Evolutionary conservation across 176 grass and related monocot species (phyloP), one percentile per base, ranked within the genome.

Genomic region (Areca catechu): DNA sequence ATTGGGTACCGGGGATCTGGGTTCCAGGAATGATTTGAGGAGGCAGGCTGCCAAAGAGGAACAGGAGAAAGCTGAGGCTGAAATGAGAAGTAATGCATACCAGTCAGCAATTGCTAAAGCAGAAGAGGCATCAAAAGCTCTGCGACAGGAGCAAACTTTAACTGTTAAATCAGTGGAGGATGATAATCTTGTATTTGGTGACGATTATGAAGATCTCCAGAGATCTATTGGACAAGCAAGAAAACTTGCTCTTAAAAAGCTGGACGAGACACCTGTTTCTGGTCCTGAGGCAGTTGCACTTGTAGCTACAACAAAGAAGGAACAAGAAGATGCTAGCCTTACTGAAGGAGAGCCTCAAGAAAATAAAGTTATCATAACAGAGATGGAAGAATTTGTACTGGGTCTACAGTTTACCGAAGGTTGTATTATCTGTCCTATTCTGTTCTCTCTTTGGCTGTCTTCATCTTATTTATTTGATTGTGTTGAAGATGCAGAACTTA

Each of bases 151-250:
- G 56, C 85, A 91, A 68, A 72, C 49, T 54, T 65, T 50, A 53
- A 66, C 19, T 14, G 20, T 68, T 51, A 82, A 67, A 67, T 49
- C 62, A 15, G 27, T 51, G 30, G 71, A 79, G 68, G 86, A 76
- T 19, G 73, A 79, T 62, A 57, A 78, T 19, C 65, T 88, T 22
- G 83, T 97, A 62, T 88, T 91, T 69, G 86, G 92, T 78, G 92
- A 88, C 1, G 93, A 98, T 71, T 98, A 85, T 10, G 86, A 98
- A 62, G 87, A 92, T 80, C 65, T 97, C n/a, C 86, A 88, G 51
- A 82, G 62, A 70, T 91, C 83, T 67, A 72, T 97, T 47, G 83
- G 77, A 61, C 92, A 97, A 72, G 72, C 83, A 77, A 98, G 93
- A 81, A 98, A 85, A 56, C 66, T 88, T 37, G 73, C 80, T 56